phyloP scores from a whole-genome alignment of 2,329 filamentous ascomycete genomes.

The Colletotrichum spaethianum region DNA sequence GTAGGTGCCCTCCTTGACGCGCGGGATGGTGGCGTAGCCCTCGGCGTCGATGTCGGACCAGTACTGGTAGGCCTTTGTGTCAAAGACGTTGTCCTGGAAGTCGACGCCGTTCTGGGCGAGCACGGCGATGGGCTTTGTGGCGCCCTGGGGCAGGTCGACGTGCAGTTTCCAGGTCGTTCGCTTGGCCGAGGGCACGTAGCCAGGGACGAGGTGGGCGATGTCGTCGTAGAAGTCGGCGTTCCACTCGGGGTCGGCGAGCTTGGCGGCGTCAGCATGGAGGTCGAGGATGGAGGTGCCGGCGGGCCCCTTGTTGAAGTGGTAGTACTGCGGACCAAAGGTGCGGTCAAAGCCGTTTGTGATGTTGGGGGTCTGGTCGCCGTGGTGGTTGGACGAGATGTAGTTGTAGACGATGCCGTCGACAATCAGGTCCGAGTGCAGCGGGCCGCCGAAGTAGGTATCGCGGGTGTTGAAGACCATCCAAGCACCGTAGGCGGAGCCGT shows the following conservation, averaged over 20 bases:
- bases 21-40: constrained; percentile 63
- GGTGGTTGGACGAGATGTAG: constrained; percentile 71
- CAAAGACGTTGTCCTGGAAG: constrained; percentile 70
- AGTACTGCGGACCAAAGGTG: constrained; percentile 73
- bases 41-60: constrained; percentile 63
- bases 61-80: constrained; percentile 67
- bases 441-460: constrained; percentile 72
- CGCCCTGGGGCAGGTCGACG: constrained; percentile 65
- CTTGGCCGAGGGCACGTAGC: constrained; percentile 67
- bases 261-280: constrained; percentile 67
- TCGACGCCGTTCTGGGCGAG: constrained; percentile 65
- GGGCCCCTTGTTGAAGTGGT: constrained; percentile 71
- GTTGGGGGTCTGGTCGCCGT: constrained; percentile 72
- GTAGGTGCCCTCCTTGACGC: constrained; percentile 70
- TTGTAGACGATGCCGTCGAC: constrained; percentile 76
- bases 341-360: constrained; percentile 74
- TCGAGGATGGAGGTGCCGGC: constrained; percentile 60
- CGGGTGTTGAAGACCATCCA: constrained; percentile 74
- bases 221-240: constrained; percentile 74
- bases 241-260: constrained; percentile 66
- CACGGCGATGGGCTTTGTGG: constrained; percentile 64
- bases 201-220: constrained; percentile 71
- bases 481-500: constrained; percentile 66
- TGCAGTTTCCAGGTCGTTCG: constrained; percentile 66
- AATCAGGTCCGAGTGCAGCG: constrained; percentile 70